Conservation (phyloP, 345 rosid genomes). For the Cochlearia excelsa region DNA sequence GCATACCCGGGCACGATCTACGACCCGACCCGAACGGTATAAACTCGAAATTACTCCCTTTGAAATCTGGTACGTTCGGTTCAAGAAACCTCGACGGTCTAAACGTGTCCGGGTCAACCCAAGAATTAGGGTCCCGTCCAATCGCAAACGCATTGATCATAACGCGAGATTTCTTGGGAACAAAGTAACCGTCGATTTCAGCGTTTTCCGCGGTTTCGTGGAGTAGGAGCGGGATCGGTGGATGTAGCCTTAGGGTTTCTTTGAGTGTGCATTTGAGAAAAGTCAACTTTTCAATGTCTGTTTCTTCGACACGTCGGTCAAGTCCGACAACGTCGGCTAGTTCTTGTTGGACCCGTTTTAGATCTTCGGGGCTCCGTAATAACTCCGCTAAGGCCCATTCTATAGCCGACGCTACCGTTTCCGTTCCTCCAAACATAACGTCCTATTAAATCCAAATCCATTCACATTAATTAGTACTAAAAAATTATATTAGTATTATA, state of each 20-base stretch:
- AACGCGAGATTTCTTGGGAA: slow-evolving; percentile 71
- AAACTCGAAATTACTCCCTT: slow-evolving; percentile 80
- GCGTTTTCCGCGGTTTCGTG: slow-evolving; percentile 83
- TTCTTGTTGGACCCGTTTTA: slow-evolving; percentile 29
- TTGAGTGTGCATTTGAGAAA: slow-evolving; percentile 69
- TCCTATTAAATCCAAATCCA: slow-evolving; percentile 43
- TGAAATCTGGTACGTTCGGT: slow-evolving; percentile 68
- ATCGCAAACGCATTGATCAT: slow-evolving; percentile 91
- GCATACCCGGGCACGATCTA: slow-evolving; percentile 39
- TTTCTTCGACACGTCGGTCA: slow-evolving; percentile 71
- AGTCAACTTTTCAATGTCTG: slow-evolving; percentile 68
- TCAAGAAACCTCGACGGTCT: slow-evolving; percentile 73
- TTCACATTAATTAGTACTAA: too few relatives aligned
- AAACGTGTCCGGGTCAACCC: slow-evolving; percentile 78
- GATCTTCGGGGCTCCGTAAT: slow-evolving; percentile 70
- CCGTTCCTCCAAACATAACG: slow-evolving; percentile 99
- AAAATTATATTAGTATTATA: too few relatives aligned
- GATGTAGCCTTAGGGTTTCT: slow-evolving; percentile 86
- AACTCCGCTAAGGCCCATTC: slow-evolving; percentile 92
- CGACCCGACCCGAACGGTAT: slow-evolving; percentile 99
- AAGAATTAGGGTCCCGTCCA: slow-evolving; percentile 65
- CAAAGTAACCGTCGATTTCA: slow-evolving; percentile 56
- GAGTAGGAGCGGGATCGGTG: slow-evolving; percentile 94
- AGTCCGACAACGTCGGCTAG: slow-evolving; percentile 76
- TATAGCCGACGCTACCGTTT: slow-evolving; percentile 92